phyloP scores from a whole-genome alignment of 495 filamentous ascomycete species.

The Viridothelium virens region DNA sequence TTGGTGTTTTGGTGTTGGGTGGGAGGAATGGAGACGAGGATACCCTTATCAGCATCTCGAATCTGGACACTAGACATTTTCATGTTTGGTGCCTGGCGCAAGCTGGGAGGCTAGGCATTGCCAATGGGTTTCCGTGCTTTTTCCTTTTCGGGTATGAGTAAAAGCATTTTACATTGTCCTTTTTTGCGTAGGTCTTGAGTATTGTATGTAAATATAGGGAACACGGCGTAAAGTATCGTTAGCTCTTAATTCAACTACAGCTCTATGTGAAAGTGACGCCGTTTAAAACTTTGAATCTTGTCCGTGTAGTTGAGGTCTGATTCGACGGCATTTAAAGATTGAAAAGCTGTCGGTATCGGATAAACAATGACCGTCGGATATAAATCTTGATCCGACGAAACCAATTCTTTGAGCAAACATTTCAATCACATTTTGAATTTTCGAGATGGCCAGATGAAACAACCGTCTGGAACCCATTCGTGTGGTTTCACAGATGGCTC shows the following conservation, averaged over 20 bases:
- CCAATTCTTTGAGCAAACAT: background rate
- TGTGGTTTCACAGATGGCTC: too few species aligned
- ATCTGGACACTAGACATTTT: background rate
- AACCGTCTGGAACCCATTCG: background rate
- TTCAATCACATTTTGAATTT: background rate
- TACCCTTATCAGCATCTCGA: background rate
- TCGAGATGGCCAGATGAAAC: background rate
- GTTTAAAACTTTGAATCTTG: too few species aligned
- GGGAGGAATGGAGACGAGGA: background rate
- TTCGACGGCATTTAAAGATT: background rate
- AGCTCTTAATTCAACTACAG: too few species aligned
- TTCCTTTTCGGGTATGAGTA: background rate
- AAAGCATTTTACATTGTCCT: background rate
- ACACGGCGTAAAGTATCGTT: too few species aligned
- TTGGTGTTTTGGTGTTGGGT: background rate
- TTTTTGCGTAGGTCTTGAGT: too few species aligned
- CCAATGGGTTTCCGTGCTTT: background rate
- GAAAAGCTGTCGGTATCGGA: background rate
- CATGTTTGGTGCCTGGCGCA: background rate
- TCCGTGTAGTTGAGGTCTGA: too few species aligned
- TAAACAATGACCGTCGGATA: background rate
- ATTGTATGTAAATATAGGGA: too few species aligned
- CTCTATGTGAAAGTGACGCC: too few species aligned
- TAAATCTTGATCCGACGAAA: background rate
- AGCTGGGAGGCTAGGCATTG: background rate